These are phyloP conservation scores for Cystobasidium tubakii DNA, from an alignment of 768 basidiomycete genomes.

Conservation along the genomic window DNA sequence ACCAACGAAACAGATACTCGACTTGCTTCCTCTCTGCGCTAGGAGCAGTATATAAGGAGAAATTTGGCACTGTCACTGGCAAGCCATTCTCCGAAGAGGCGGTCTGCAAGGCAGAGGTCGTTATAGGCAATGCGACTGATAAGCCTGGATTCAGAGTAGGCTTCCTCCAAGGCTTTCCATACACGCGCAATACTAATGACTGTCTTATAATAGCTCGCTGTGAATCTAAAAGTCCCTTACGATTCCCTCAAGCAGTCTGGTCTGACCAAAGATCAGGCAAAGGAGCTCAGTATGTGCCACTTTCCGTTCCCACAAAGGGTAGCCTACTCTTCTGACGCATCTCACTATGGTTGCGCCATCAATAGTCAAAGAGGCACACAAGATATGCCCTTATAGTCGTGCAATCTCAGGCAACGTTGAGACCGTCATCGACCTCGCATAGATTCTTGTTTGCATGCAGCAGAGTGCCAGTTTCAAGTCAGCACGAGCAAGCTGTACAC, in stretches of 20 bases:
- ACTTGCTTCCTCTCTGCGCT: constrained; percentile 44
- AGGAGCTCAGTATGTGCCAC: constrained; percentile 34
- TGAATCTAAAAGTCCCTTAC: constrained; percentile 40
- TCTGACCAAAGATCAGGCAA: constrained; percentile 36
- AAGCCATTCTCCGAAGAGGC: constrained; percentile 42
- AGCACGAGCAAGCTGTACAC: too few species aligned
- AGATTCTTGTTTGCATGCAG: background rate
- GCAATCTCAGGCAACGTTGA: constrained; percentile 44
- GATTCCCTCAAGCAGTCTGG: constrained; percentile 40
- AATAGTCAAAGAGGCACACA: constrained; percentile 39
- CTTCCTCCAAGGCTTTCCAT: background rate
- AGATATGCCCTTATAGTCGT: constrained; percentile 43
- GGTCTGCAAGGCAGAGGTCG: constrained; percentile 37
- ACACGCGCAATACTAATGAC: background rate
- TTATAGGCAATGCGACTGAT: constrained; percentile 41
- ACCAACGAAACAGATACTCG: constrained; percentile 35
- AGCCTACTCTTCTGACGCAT: too few species aligned
- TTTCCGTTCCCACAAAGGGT: too few species aligned
- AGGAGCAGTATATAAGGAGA: constrained; percentile 39
- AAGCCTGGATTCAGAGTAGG: constrained; percentile 25
- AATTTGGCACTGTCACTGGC: constrained; percentile 33
- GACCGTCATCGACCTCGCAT: constrained; percentile 18
- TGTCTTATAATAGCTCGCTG: constrained; percentile 36
- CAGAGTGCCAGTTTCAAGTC: too few species aligned
- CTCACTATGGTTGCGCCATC: too few species aligned